A percentile compares a stretch with the other conserved stretches of the same genome.
phyloP scores from a whole-genome alignment of 2,329 filamentous ascomycete species.

The Xylariaceae sp. region DNA sequence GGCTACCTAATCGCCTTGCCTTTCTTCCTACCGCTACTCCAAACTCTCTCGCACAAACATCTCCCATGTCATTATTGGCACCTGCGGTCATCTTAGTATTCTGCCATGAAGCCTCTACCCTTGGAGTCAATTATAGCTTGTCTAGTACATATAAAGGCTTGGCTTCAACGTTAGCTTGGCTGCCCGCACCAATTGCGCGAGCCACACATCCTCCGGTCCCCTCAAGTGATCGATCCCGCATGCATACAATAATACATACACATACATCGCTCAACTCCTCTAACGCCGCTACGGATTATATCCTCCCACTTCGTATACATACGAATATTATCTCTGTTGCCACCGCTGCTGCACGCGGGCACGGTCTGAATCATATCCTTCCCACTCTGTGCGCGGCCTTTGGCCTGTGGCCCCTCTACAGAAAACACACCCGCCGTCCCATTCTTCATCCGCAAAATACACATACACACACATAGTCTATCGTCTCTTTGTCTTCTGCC shows the following conservation, averaged over 20 bases:
- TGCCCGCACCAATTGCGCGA: slow-evolving; percentile 26
- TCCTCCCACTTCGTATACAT: slow-evolving; percentile 7
- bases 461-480: background rate
- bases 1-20: background rate
- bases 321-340: slow-evolving; percentile 7
- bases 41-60: background rate
- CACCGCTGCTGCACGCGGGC: slow-evolving; percentile 11
- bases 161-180: slow-evolving; percentile 22
- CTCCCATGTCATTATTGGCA: background rate
- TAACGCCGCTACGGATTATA: slow-evolving; percentile 21
- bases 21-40: background rate
- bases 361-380: slow-evolving; percentile 6
- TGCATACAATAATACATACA: slow-evolving; percentile 19
- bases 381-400: slow-evolving; percentile 20
- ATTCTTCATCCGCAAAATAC: background rate
- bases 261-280: slow-evolving; percentile 17
- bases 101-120: background rate
- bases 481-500: slow-evolving; percentile 10
- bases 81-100: background rate
- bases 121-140: slow-evolving; percentile 11
- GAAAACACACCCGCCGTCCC: slow-evolving; percentile 7
- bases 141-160: slow-evolving; percentile 12
- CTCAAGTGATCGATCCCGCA: slow-evolving; percentile 23
- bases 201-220: slow-evolving; percentile 26
- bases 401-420: slow-evolving; percentile 26